A percentile compares a stretch with the other conserved stretches of the same genome.
phyloP scores from a whole-genome alignment of 192 early-diverging fungal species.

The Gigaspora rosea region DNA sequence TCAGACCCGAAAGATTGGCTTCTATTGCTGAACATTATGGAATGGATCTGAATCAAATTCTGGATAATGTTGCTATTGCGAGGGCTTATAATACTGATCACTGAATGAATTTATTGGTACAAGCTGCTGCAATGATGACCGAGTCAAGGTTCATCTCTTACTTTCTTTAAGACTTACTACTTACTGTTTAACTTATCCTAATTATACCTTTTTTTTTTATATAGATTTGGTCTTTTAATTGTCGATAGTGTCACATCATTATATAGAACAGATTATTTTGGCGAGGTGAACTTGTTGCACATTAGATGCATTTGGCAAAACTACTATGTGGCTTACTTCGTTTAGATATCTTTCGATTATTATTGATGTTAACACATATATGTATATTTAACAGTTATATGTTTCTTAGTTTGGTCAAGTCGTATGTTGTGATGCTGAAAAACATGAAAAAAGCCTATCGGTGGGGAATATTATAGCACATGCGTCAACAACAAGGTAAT shows the following conservation, averaged over 20 bases:
- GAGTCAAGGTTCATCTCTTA: constrained; percentile 58
- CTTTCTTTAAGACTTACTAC: neutral
- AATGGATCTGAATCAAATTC: constrained; percentile 78
- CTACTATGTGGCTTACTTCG: constrained; percentile 84
- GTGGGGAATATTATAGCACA: constrained; percentile 99
- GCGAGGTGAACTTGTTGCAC: constrained; percentile 93
- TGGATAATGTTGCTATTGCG: constrained; percentile 95
- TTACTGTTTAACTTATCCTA: neutral
- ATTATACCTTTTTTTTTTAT: constrained; percentile 6
- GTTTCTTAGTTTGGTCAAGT: constrained; percentile 88
- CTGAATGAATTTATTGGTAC: constrained; percentile 79
- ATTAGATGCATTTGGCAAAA: constrained; percentile 92
- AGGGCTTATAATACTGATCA: constrained; percentile 96
- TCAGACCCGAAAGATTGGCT: constrained; percentile 87
- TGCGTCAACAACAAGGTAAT: constrained; percentile 91
- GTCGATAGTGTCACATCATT: constrained; percentile 94
- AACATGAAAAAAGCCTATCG: constrained; percentile 97
- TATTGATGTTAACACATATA: neutral
- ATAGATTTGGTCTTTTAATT: constrained; percentile 78
- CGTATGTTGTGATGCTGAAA: constrained; percentile 83
- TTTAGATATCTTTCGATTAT: constrained; percentile 45
- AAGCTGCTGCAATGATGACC: constrained; percentile 90
- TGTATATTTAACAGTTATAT: neutral
- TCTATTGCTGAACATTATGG: constrained; percentile 80
- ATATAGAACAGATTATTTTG: constrained; percentile 97